Conservation (phyloP, 1,284 basidiomycete species). For the Schizophyllum commune region DNA sequence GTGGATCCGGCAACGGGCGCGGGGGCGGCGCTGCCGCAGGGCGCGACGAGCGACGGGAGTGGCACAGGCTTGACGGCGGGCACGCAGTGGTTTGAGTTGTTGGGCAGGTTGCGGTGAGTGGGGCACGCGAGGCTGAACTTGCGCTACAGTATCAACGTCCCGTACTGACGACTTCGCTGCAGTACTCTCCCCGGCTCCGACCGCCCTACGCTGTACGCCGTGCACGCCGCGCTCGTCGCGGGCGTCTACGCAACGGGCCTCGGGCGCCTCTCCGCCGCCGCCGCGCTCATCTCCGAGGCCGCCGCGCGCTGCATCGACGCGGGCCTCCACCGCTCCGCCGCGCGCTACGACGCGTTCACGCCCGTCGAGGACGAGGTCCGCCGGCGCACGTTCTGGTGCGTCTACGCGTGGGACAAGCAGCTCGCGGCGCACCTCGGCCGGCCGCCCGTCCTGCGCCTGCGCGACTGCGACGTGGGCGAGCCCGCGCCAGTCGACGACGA, state of each 20-base stretch:
- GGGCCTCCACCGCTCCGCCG: conserved; percentile 78
- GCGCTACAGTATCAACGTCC: no score
- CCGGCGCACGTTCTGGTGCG: conserved; percentile 90
- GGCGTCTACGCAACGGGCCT: conserved; percentile 85
- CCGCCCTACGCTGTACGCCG: conserved; percentile 80
- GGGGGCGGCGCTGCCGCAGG: neutral
- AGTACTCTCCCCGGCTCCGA: conserved; percentile 67
- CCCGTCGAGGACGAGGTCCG: conserved; percentile 82
- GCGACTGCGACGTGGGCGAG: conserved; percentile 83
- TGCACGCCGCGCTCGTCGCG: conserved; percentile 81
- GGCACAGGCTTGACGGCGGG: conserved; percentile 76
- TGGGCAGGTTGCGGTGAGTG: conserved; percentile 69
- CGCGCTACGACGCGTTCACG: conserved; percentile 79
- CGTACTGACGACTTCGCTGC: neutral
- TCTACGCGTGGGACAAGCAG: conserved; percentile 92
- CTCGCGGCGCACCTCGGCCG: conserved; percentile 78
- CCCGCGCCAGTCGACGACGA: conserved; percentile 84
- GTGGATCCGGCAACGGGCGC: conserved; percentile 44
- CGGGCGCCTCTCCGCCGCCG: conserved; percentile 81
- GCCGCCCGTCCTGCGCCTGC: conserved; percentile 74
- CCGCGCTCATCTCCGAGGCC: conserved; percentile 76
- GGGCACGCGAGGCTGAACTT: no score
- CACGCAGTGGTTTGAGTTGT: conserved; percentile 86
- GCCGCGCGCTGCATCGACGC: conserved; percentile 80
- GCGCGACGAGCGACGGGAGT: neutral